Evolutionary conservation across 2,329 filamentous ascomycete species (phyloP).

Genomic region (Verticillium tricorpus): DNA sequence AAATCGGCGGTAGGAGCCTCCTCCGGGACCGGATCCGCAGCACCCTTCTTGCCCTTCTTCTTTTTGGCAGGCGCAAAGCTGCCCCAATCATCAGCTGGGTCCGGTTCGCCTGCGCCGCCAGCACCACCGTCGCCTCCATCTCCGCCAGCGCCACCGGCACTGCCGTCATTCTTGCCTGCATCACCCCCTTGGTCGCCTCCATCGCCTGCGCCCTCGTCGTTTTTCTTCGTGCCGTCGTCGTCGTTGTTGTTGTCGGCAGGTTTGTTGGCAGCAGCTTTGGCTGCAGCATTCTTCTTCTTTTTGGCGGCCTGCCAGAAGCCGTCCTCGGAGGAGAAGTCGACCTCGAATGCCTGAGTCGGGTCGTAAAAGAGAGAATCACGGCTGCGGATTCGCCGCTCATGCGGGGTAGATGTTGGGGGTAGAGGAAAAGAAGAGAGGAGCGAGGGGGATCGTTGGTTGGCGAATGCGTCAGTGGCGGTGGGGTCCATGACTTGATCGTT

Average conservation of each 20-base stretch:
- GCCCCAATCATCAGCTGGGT: slow-evolving; percentile 48
- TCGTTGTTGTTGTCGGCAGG: slow-evolving; percentile 36
- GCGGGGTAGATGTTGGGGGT: slow-evolving; percentile 16
- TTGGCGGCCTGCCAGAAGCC: slow-evolving; percentile 50
- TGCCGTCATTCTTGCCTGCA: slow-evolving; percentile 5
- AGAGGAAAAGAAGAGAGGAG: slow-evolving; percentile 16
- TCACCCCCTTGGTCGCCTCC: slow-evolving; percentile 20
- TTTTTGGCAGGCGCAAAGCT: slow-evolving; percentile 47
- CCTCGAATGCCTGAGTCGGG: slow-evolving; percentile 35
- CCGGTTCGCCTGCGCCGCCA: slow-evolving; percentile 30
- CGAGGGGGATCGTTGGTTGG: slow-evolving; percentile 18
- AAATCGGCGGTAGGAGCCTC: slow-evolving; percentile 38
- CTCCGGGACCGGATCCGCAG: slow-evolving; percentile 26
- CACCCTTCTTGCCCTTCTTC: slow-evolving; percentile 48
- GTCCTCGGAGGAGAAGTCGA: slow-evolving; percentile 55
- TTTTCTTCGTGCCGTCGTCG: slow-evolving; percentile 34
- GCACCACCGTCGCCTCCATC: slow-evolving; percentile 22
- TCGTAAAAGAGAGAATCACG: slow-evolving; percentile 38
- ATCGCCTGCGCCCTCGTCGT: slow-evolving; percentile 29
- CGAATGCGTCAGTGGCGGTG: slow-evolving; percentile 24
- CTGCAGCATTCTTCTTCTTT: slow-evolving; percentile 50
- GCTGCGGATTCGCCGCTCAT: slow-evolving; percentile 11
- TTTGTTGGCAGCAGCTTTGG: slow-evolving; percentile 33
- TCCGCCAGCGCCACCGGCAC: slow-evolving; percentile 13
- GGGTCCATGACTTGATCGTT: slow-evolving; percentile 22